A percentile compares a stretch with the other conserved stretches of the same genome.
Conservation (phyloP, 257 asterid genomes). For the Nicotiana knightiana region DNA sequence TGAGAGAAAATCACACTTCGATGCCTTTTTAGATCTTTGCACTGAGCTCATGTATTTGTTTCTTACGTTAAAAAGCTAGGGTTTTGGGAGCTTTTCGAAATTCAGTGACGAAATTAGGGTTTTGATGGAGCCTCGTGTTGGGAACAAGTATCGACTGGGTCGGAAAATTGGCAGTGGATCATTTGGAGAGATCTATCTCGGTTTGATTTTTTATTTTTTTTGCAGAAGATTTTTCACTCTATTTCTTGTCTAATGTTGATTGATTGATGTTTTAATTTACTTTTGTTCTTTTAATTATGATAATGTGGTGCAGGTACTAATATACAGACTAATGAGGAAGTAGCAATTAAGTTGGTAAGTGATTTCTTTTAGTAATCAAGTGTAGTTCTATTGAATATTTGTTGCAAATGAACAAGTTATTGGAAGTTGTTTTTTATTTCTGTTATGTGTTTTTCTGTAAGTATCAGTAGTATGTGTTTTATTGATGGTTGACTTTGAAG, state of each 20-base stretch:
- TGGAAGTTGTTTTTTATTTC: not conserved
- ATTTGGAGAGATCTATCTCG: conserved; percentile 47
- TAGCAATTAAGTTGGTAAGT: conserved; percentile 87
- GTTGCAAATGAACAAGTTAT: not conserved
- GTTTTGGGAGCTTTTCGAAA: not conserved
- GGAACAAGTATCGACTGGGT: conserved; percentile 41
- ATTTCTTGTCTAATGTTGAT: not conserved
- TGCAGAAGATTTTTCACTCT: not conserved
- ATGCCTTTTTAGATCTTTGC: not conserved
- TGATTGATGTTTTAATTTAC: not conserved
- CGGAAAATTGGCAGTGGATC: conserved; percentile 50
- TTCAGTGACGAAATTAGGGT: not conserved
- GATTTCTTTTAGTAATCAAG: not conserved
- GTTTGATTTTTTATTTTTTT: conserved; percentile 12
- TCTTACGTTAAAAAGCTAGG: not conserved
- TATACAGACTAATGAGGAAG: conserved; percentile 75
- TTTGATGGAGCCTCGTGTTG: conserved; percentile 45
- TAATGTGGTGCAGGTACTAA: conserved; percentile 42
- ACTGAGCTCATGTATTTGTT: not conserved
- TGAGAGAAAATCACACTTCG: not conserved
- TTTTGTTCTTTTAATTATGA: not conserved
- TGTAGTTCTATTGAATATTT: not conserved
- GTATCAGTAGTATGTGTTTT: not conserved
- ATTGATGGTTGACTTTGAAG: not conserved
- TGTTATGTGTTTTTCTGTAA: not conserved